A percentile compares a stretch with the other conserved stretches of the same genome.
phyloP scores from a whole-genome alignment of 2,329 filamentous ascomycete species.

The Phyllosticta citrichinensis region DNA sequence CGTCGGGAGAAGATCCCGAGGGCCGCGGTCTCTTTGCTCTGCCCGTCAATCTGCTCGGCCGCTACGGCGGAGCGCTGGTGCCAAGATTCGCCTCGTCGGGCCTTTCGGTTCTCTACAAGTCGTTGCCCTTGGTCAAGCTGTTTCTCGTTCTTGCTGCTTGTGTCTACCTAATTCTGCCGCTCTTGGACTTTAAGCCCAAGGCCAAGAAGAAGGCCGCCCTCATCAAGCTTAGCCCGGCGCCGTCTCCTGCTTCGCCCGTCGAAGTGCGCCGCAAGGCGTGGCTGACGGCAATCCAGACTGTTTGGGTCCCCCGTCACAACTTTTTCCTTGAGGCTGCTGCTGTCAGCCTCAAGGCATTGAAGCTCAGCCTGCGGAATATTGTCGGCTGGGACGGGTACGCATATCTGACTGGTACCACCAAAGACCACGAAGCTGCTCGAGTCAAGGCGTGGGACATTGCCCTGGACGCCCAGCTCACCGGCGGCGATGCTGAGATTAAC shows the following conservation, averaged over 20 bases:
- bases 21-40: slow-evolving; percentile 33
- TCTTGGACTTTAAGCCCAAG: slow-evolving; percentile 48
- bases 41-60: slow-evolving; percentile 25
- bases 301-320: slow-evolving; percentile 81
- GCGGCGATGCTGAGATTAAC: slow-evolving; percentile 82
- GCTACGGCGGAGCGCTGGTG: slow-evolving; percentile 21
- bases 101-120: slow-evolving; percentile 11
- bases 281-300: slow-evolving; percentile 85
- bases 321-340: slow-evolving; percentile 80
- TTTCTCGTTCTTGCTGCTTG: slow-evolving; percentile 42
- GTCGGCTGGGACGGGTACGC: slow-evolving; percentile 72
- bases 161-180: slow-evolving; percentile 47
- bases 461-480: slow-evolving; percentile 82
- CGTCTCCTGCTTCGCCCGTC: slow-evolving; percentile 70
- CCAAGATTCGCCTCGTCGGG: slow-evolving; percentile 16
- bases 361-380: slow-evolving; percentile 68
- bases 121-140: slow-evolving; percentile 39
- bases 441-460: slow-evolving; percentile 91
- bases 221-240: slow-evolving; percentile 40
- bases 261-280: slow-evolving; percentile 80
- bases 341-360: slow-evolving; percentile 67
- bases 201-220: slow-evolving; percentile 39
- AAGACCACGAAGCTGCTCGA: slow-evolving; percentile 75
- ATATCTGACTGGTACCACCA: slow-evolving; percentile 65
- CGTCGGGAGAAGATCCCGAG: slow-evolving; percentile 38